Base-by-base conservation (phyloP, 2,329 filamentous ascomycete genomes). In the Helminthosporium solani region DNA sequence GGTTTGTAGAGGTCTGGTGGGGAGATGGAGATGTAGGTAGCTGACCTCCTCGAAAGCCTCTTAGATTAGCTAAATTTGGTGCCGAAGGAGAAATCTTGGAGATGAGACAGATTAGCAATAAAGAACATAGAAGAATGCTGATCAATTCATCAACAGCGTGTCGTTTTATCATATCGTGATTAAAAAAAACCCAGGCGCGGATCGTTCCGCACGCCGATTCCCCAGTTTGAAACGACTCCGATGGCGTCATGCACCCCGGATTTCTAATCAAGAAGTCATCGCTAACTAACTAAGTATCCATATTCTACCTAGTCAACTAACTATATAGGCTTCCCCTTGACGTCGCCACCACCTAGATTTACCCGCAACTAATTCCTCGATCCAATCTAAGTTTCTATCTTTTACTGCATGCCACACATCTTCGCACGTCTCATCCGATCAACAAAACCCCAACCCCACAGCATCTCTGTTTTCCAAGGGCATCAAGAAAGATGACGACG, bases 401-500 rank as follows among this genome's bases (percentile, higher is more conserved):
- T 36, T 36, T 18, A 8, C 19, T 21, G 34, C 34, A 36, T 36
- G 34, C 21, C 34, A 36, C 34, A 18, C 14, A 36, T 11, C 34
- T n/a, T 27, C 14, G 20, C 14, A 16, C 35, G 12, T 16, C 12
- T 38, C 2, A 38, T 27, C 20, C 21, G 8, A 7, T 20, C 12
- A 37, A 37, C 34, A 37, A 16, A 23, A 21, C 18, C 35, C n/a
- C 23, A 25, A 6, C 23, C 19, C 21, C 20, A 12, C 33, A 35
- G 7, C 15, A 16, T 18, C 7, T 3, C 15, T 16, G 19, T 15
- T 9, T 27, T 5, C 20, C 18, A 15, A 14, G 11, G 4, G 20
- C 20, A 23, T n/a, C 35, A 23, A 21, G 35, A 38, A 77, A 55
- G 31, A 83, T 83, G 80, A 83, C 79, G n/a, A 80, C 76, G 16